phyloP scores from a whole-genome alignment of 1,139 yeast species.

The Suhomyces terraborum region DNA sequence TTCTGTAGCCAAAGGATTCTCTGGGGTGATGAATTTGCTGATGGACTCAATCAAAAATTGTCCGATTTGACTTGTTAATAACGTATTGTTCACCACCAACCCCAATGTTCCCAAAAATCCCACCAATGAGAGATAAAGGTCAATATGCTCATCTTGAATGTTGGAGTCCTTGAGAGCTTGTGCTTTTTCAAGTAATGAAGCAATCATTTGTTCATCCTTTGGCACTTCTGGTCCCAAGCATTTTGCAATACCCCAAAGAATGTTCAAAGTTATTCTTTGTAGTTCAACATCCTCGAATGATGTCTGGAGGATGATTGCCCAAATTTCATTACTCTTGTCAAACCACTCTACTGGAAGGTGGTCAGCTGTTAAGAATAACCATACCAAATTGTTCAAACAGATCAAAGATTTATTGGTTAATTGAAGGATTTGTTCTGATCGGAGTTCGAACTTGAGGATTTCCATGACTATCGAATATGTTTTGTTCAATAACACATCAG shows the following conservation, averaged over 20 bases:
- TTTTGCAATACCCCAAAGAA: constrained; percentile 62
- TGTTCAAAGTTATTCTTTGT: constrained; percentile 54
- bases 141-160: constrained; percentile 16
- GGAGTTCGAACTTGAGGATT: constrained; percentile 35
- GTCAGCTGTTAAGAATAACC: constrained; percentile 48
- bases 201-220: constrained; percentile 25
- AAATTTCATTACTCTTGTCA: constrained; percentile 32
- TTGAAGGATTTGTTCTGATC: constrained; percentile 29
- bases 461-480: constrained; percentile 45
- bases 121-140: constrained; percentile 31
- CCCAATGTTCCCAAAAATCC: constrained; percentile 64
- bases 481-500: constrained; percentile 30
- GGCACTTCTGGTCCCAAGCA: constrained; percentile 41
- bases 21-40: constrained; percentile 21
- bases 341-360: constrained; percentile 42
- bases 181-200: constrained; percentile 27
- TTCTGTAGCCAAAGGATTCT: constrained; percentile 29
- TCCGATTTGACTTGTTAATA: constrained; percentile 48
- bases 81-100: constrained; percentile 45
- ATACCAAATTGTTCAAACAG: constrained; percentile 68
- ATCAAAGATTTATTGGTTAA: constrained; percentile 58
- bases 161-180: constrained; percentile 14
- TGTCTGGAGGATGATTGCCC: constrained; percentile 35
- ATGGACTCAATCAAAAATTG: constrained; percentile 44
- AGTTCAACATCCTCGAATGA: constrained; percentile 27